Evolutionary conservation across 768 basidiomycete genomes (phyloP).

Genomic region (Termitomyces sp.): DNA sequence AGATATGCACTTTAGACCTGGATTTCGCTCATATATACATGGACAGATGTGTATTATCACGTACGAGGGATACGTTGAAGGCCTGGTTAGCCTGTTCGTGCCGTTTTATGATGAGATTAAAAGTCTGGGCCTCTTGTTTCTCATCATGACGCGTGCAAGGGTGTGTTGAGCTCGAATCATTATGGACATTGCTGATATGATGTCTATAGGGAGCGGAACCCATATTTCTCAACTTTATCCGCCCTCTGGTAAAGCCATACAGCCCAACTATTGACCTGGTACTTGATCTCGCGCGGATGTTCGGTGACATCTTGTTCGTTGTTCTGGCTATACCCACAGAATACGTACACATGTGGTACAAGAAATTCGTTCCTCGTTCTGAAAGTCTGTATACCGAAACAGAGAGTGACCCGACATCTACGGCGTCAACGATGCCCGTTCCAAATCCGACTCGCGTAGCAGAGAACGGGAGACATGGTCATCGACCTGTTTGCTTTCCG

Average conservation of each 20-base stretch:
- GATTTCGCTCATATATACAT: slow-evolving; percentile 7
- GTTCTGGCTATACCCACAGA: slow-evolving; percentile 35
- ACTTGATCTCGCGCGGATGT: slow-evolving; percentile 54
- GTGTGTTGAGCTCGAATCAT: slow-evolving; percentile 28
- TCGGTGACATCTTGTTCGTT: slow-evolving; percentile 58
- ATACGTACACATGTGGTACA: slow-evolving; percentile 32
- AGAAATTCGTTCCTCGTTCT: slow-evolving; percentile 17
- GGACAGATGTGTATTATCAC: slow-evolving; percentile 58
- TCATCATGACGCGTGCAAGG: slow-evolving; percentile 70
- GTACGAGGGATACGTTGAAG: slow-evolving; percentile 66
- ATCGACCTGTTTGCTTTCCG: slow-evolving; percentile 9
- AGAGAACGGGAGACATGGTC: neutral
- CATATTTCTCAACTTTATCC: slow-evolving; percentile 73
- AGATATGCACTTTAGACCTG: slow-evolving; percentile 12
- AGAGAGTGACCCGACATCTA: slow-evolving; percentile 5
- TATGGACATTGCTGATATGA: neutral
- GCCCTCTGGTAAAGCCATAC: slow-evolving; percentile 76
- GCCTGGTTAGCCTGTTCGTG: slow-evolving; percentile 60
- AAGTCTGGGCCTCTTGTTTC: slow-evolving; percentile 64
- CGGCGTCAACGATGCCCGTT: neutral
- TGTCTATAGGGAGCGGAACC: slow-evolving; percentile 76
- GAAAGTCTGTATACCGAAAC: slow-evolving; percentile 17
- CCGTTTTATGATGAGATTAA: slow-evolving; percentile 87
- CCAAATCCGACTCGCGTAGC: neutral
- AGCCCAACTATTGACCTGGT: slow-evolving; percentile 56